These are phyloP conservation scores for Lasiosphaeria ovina DNA, from an alignment of 495 filamentous ascomycete species.

Conservation along the genomic window DNA sequence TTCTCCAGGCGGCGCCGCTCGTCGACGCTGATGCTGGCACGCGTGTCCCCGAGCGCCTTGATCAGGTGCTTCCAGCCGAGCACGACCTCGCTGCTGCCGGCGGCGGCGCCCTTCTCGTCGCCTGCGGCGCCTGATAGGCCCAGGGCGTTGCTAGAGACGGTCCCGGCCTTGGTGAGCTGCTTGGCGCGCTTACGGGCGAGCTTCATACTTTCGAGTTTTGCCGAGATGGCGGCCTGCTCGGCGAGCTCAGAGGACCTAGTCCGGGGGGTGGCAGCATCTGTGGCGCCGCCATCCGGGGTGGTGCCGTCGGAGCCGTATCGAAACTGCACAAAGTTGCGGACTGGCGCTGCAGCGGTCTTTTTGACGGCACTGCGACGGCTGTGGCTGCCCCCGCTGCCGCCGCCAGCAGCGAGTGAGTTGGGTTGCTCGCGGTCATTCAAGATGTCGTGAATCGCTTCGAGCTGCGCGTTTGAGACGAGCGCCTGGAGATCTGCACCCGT, in stretches of 20 bases:
- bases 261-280: conserved; percentile 23
- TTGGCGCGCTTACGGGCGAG: conserved; percentile 60
- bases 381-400: conserved; percentile 14
- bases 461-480: conserved; percentile 90
- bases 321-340: conserved; percentile 73
- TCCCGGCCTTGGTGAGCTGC: conserved; percentile 36
- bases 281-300: conserved; percentile 32
- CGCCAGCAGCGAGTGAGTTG: background rate
- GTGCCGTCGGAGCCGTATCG: conserved; percentile 66
- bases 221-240: conserved; percentile 67
- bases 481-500: conserved; percentile 94
- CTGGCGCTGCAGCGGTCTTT: conserved; percentile 31
- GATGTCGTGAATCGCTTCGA: conserved; percentile 93
- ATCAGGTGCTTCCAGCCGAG: conserved; percentile 86
- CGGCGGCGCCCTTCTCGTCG: conserved; percentile 32
- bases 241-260: conserved; percentile 52
- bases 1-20: conserved; percentile 70
- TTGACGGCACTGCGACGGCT: conserved; percentile 26
- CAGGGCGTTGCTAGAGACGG: conserved; percentile 12
- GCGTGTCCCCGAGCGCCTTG: conserved; percentile 71
- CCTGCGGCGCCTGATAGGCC: conserved; percentile 23
- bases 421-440: conserved; percentile 61
- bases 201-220: conserved; percentile 74
- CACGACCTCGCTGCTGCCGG: conserved; percentile 64
- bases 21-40: conserved; percentile 73